These are phyloP conservation scores for Forsythia suspensa DNA, from an alignment of 257 asterid genomes.

Conservation along the genomic window DNA sequence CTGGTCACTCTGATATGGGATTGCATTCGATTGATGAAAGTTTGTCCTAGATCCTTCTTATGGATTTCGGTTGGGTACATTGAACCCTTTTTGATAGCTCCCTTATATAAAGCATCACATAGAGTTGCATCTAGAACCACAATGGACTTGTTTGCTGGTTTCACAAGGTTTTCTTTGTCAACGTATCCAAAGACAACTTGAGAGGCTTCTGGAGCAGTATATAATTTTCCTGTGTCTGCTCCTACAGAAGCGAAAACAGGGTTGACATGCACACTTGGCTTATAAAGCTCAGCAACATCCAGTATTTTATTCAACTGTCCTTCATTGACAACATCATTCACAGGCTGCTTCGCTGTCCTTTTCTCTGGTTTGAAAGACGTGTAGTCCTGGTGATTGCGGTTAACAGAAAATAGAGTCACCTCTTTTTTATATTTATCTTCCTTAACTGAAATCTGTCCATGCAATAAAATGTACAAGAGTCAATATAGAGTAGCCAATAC, in stretches of 20 bases:
- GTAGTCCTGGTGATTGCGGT: constrained; percentile 78
- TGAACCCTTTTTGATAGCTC: constrained; percentile 86
- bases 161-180: constrained; percentile 83
- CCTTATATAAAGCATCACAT: constrained; percentile 92
- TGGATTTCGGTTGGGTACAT: constrained; percentile 89
- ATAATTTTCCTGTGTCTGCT: constrained; percentile 61
- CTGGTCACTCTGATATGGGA: constrained; percentile 73
- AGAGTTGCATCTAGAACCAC: constrained; percentile 74
- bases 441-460: constrained; percentile 72
- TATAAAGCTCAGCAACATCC: constrained; percentile 76
- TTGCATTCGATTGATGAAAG: constrained; percentile 86
- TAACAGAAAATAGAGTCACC: constrained; percentile 53
- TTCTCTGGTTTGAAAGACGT: constrained; percentile 83
- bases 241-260: constrained; percentile 72
- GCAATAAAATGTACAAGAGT: constrained; percentile 25
- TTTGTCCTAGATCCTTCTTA: constrained; percentile 73
- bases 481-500: constrained; percentile 14
- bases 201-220: constrained; percentile 76
- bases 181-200: constrained; percentile 73
- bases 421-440: constrained; percentile 95
- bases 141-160: constrained; percentile 59
- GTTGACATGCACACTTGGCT: constrained; percentile 85
- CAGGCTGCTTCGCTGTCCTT: constrained; percentile 59
- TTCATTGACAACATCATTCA: constrained; percentile 38
- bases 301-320: constrained; percentile 50